phyloP scores from a whole-genome alignment of 371 early-diverging fungal genomes.

The Lichtheimia hyalospora region DNA sequence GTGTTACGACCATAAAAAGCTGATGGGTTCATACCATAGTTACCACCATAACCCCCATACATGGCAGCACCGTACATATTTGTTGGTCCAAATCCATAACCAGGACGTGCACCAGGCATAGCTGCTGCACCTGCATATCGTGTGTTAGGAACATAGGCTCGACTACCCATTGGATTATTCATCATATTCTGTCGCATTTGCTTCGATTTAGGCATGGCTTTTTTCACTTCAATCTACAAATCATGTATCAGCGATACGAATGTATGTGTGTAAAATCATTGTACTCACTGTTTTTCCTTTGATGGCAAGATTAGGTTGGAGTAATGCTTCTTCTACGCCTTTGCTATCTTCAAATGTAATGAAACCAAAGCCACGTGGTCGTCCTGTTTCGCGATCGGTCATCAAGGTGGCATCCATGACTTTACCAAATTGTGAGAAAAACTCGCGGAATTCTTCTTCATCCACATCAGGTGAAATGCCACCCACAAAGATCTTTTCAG shows the following conservation, averaged over 20 bases:
- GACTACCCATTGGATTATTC: slow-evolving; percentile 28
- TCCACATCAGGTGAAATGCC: slow-evolving; percentile 80
- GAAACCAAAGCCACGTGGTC: slow-evolving; percentile 83
- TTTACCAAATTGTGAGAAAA: slow-evolving; percentile 75
- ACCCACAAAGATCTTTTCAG: slow-evolving; percentile 91
- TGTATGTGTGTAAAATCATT: neutral
- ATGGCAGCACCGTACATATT: too few relatives aligned
- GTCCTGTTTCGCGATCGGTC: slow-evolving; percentile 76
- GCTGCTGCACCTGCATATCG: slow-evolving; percentile 46
- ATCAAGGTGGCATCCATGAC: slow-evolving; percentile 79
- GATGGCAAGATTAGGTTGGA: slow-evolving; percentile 48
- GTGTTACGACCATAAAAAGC: slow-evolving; percentile 9
- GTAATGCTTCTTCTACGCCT: slow-evolving; percentile 62
- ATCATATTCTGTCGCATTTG: slow-evolving; percentile 31
- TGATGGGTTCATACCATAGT: too few relatives aligned
- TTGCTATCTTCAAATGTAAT: slow-evolving; percentile 72
- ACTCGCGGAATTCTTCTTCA: slow-evolving; percentile 79
- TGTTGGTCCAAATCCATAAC: too few relatives aligned
- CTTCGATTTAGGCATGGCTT: slow-evolving; percentile 64
- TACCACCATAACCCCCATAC: too few relatives aligned
- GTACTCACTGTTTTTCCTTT: slow-evolving; percentile 55
- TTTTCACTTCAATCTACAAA: slow-evolving; percentile 63
- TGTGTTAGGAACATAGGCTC: slow-evolving; percentile 38
- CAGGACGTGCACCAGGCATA: slow-evolving; percentile 14
- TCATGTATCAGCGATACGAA: neutral